Base-by-base conservation (phyloP, 75 land plant genomes). In the Chamaecyparis obtusa region DNA sequence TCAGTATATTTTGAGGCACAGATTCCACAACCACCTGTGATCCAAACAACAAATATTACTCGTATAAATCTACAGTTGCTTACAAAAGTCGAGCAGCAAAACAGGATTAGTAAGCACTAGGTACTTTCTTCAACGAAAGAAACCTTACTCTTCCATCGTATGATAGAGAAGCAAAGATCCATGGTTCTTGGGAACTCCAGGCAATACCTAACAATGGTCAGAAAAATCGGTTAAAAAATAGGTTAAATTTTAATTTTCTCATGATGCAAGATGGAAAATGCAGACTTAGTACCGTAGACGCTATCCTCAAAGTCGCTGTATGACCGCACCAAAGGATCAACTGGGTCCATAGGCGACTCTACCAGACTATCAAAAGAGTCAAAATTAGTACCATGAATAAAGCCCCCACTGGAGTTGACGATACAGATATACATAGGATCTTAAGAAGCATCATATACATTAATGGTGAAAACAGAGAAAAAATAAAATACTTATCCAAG, bases 251-350 rank as follows among this genome's bases (percentile, higher is more conserved):
- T 33, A 19, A 9, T 30, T 57, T 86, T 44, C 71, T 32, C 35
- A 27, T 16, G 36, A 49, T 21, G 19, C 36, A 77, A 64, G 39
- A 51, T 67, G 30, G 13, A 85, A 54, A 77, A 88, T 30, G 19
- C 19, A 54, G 33, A 19, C 44, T 48, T 21, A 56, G 27, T 91
- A 98, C 99, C 99, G 94, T 98, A 98, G 74, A 98, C 94, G 84
- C 99, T 97, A 87, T 98, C 99, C 88, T 98, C 99, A 90, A 96
- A 98, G 71, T 97, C 99, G 82, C 88, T 95, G 88, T 95, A 96
- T 6, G 99, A 94, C 69, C 94, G 67, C n/a, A 97, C 83, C 46
- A 98, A 89, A 72, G 97, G 94, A 86, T 97, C 96, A 33, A n/a
- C 43, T 30, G 33, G 85, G 33, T 87, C 77, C 36, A 88, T 92